These are phyloP conservation scores for Pseudocercospora vitis DNA, from an alignment of 2,329 filamentous ascomycete genomes.

Conservation along the genomic window DNA sequence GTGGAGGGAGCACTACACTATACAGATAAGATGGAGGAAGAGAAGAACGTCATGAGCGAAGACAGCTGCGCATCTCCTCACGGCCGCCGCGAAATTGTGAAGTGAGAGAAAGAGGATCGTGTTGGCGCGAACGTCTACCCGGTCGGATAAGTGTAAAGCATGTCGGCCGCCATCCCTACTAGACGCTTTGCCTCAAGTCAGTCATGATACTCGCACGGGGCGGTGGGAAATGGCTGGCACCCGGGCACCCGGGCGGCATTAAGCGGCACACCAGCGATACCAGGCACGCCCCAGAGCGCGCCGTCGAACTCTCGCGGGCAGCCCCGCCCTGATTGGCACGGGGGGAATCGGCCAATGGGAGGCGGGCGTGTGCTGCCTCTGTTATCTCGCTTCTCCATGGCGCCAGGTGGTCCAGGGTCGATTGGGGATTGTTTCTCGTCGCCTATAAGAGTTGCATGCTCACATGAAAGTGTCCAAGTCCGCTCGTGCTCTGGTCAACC, in stretches of 20 bases:
- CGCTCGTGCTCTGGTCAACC: too few species aligned
- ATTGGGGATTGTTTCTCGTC: neutral
- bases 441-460: neutral
- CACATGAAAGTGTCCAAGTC: slow-evolving; percentile 3
- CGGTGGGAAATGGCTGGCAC: neutral
- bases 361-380: slow-evolving; percentile 2
- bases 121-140: slow-evolving; percentile 18
- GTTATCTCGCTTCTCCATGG: slow-evolving; percentile 1
- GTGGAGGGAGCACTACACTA: neutral
- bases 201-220: slow-evolving; percentile 7
- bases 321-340: slow-evolving; percentile 8
- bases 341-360: slow-evolving; percentile 15
- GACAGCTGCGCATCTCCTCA: slow-evolving; percentile 9
- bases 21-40: neutral
- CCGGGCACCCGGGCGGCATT: too few species aligned
- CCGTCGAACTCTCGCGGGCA: slow-evolving; percentile 12
- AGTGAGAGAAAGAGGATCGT: slow-evolving; percentile 12
- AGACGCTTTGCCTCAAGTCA: slow-evolving; percentile 13
- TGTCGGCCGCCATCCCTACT: slow-evolving; percentile 16
- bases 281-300: neutral
- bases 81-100: slow-evolving; percentile 7
- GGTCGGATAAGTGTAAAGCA: slow-evolving; percentile 20
- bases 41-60: slow-evolving; percentile 12
- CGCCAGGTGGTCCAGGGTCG: neutral
- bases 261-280: too few species aligned